Evolutionary conservation across 768 basidiomycete species (phyloP), one percentile per base, ranked within the genome.

Genomic region (Nidularia pulvinata): DNA sequence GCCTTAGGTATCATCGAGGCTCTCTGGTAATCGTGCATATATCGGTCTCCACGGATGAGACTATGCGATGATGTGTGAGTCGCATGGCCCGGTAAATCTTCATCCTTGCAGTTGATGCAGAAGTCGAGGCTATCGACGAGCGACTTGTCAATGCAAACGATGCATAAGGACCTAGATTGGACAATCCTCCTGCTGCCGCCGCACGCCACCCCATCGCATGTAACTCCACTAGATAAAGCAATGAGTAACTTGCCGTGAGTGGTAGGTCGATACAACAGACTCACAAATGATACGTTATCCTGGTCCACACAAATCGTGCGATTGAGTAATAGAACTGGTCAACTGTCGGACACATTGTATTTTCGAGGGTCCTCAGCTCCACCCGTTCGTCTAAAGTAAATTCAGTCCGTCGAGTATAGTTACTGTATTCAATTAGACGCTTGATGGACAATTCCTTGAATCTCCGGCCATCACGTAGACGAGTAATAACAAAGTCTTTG

Each of bases 101-200:
- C 6, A 14, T 16, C 13, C 7, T 34, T 11, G 36, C 50, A 51
- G 33, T 42, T 36, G 33, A 19, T n/a, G 39, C 50, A 51, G 50
- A 51, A 43, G 30, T 51, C 50, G n/a, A 51, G 10, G 37, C 16
- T 42, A 42, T 51, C 32, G 22, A 19, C 16, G 13, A 39, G n/a
- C 11, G 19, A 10, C 25, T 32, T 14, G 22, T 49, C 25, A 49
- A 54, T 22, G 35, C 57, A 59, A n/a, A 51, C 47, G 3, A 55
- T 53, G 30, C 57, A 59, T 9, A 52, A 25, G 47, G 51, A 55
- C 22, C 55, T 52, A 13, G 51, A 45, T n/a, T 51, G 25, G 14
- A 32, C 47, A 9, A 59, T 36, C 11, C 45, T 48, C 32, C 46
- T 35, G n/a, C 46, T 35, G n/a, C 48, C 32, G 33, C 57, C 55